Percentiles rank a stretch among this genome's conserved stretches.
phyloP scores from a whole-genome alignment of 331 rosid species.

The Quercus lobata region DNA sequence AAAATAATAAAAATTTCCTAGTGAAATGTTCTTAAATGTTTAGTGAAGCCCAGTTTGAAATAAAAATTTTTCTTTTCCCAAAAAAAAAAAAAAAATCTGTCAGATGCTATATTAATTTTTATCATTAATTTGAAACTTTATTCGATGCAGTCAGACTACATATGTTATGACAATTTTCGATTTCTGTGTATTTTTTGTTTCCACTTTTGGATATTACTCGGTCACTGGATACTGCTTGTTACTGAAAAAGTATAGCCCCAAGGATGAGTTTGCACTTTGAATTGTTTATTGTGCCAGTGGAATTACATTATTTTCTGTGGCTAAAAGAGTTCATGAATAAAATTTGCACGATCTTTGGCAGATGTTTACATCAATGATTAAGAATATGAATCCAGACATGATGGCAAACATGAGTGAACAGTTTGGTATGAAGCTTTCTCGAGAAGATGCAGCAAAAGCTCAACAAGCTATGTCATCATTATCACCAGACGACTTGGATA shows the following conservation, averaged over 20 bases:
- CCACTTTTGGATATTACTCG: not conserved
- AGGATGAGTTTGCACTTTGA: not conserved
- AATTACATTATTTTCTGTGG: not conserved
- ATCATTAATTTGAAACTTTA: not conserved
- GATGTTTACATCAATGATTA: constrained; percentile 91
- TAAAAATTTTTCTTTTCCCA: not conserved
- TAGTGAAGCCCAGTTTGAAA: too few species aligned
- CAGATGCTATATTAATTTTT: too few species aligned
- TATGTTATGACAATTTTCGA: not conserved
- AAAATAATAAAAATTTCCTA: not conserved
- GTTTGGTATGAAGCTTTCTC: constrained; percentile 83
- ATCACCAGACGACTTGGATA: constrained; percentile 80
- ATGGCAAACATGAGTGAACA: constrained; percentile 96
- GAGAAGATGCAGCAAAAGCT: constrained; percentile 84
- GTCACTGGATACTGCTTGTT: not conserved
- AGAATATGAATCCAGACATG: constrained; percentile 96
- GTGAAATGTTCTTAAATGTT: not conserved
- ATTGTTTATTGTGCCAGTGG: not conserved
- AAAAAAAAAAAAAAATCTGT: too few species aligned
- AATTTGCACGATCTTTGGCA: constrained; percentile 26
- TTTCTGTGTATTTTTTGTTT: not conserved
- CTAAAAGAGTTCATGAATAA: not conserved
- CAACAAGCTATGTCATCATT: constrained; percentile 87
- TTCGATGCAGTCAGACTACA: not conserved
- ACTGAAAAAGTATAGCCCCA: not conserved